phyloP scores from a whole-genome alignment of 208 protist genomes.

The Herpetomonas muscarum region DNA sequence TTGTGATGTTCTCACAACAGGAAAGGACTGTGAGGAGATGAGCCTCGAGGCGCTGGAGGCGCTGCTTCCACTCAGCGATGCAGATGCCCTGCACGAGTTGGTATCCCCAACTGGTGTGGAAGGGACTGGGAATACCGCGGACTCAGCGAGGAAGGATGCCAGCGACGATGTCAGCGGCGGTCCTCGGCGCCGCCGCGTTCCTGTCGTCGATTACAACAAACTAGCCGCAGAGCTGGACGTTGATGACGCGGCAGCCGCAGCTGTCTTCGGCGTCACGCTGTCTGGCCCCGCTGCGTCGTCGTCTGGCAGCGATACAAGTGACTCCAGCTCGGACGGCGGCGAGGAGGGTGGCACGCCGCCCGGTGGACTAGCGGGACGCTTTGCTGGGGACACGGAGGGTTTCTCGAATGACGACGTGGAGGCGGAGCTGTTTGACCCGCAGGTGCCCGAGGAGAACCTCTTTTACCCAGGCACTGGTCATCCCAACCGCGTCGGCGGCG shows the following conservation, averaged over 20 bases:
- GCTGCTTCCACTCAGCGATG: slow-evolving; percentile 8
- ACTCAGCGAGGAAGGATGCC: neutral
- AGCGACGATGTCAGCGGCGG: neutral
- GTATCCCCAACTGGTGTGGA: too few species aligned
- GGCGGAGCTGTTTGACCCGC: neutral
- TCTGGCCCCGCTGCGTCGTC: slow-evolving; percentile 12
- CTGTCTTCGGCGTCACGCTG: slow-evolving; percentile 40
- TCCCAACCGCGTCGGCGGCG: slow-evolving; percentile 52
- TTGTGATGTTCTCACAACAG: too few species aligned
- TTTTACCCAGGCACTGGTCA: slow-evolving; percentile 95
- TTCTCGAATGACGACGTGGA: slow-evolving; percentile 39
- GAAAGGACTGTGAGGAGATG: slow-evolving; percentile 11
- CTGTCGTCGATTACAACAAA: slow-evolving; percentile 58
- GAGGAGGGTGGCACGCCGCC: neutral
- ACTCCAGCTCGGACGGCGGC: neutral
- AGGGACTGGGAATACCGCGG: neutral
- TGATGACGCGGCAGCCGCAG: slow-evolving; percentile 34
- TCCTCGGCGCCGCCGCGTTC: slow-evolving; percentile 18
- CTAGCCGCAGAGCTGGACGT: slow-evolving; percentile 47
- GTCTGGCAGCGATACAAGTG: neutral
- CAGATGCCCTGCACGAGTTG: neutral
- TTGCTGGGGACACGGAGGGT: slow-evolving; percentile 49
- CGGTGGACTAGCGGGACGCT: slow-evolving; percentile 1
- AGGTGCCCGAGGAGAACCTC: slow-evolving; percentile 10
- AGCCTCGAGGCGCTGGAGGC: slow-evolving; percentile 16